phyloP scores from a whole-genome alignment of 2,329 filamentous ascomycete genomes.

The Fusarium goolgardi region DNA sequence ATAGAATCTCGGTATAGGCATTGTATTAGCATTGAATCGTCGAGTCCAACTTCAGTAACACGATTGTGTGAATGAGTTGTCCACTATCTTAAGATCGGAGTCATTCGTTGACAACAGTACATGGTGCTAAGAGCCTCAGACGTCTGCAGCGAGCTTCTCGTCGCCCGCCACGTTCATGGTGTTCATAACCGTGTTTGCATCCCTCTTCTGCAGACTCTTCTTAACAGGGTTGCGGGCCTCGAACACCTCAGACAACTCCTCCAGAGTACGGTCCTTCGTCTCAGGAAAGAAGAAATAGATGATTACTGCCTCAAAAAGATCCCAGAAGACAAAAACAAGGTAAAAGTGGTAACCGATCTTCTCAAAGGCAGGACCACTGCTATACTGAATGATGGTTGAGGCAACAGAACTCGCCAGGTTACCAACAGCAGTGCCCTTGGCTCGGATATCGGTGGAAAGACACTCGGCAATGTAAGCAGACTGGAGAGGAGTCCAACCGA shows the following conservation, averaged over 20 bases:
- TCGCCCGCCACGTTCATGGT: constrained; percentile 50
- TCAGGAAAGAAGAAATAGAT: constrained; percentile 65
- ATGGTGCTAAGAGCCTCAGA: not conserved
- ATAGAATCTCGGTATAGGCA: not conserved
- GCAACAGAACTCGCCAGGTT: constrained; percentile 56
- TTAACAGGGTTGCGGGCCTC: constrained; percentile 58
- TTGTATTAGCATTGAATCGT: not conserved
- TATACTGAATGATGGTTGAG: constrained; percentile 58
- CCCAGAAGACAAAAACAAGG: constrained; percentile 59
- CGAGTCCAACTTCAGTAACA: not conserved
- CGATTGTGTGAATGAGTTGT: not conserved
- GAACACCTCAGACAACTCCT: constrained; percentile 66
- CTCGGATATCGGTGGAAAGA: constrained; percentile 58
- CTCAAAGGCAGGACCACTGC: constrained; percentile 57
- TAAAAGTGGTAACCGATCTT: constrained; percentile 60
- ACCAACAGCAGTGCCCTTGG: constrained; percentile 58
- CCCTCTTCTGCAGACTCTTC: constrained; percentile 58
- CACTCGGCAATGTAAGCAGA: constrained; percentile 63
- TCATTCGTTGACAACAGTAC: not conserved
- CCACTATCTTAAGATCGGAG: not conserved
- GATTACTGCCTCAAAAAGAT: constrained; percentile 55
- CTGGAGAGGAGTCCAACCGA: constrained; percentile 63
- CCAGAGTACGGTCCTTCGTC: constrained; percentile 61
- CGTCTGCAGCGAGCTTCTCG: constrained; percentile 44
- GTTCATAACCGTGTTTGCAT: constrained; percentile 57